Evolutionary conservation across 176 grass and related monocot genomes (phyloP).

Genomic region (Puccinellia tenuiflora): DNA sequence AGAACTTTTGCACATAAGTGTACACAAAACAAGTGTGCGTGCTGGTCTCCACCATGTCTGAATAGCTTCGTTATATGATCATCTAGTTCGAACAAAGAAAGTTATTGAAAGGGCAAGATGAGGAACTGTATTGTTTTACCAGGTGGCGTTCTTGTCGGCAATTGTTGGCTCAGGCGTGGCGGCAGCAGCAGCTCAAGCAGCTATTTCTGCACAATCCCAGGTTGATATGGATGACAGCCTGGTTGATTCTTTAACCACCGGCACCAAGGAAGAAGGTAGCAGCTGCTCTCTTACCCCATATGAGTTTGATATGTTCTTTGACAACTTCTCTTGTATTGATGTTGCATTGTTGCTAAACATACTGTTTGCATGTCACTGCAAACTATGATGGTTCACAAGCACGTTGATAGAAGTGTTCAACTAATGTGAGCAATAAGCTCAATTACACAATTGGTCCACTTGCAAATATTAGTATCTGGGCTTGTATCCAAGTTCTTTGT

Average conservation of each 20-base stretch:
- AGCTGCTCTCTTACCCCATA: conserved; percentile 6
- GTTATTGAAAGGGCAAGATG: neutral
- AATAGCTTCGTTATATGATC: neutral
- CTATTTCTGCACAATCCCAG: conserved; percentile 57
- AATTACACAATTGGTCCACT: neutral
- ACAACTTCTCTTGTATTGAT: conserved; percentile 9
- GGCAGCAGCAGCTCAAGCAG: conserved; percentile 65
- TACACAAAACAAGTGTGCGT: conserved; percentile 12
- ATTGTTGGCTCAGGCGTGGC: conserved; percentile 74
- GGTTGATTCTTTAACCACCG: conserved; percentile 31
- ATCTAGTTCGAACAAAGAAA: neutral
- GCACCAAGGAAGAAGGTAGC: conserved; percentile 57
- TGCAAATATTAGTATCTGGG: neutral
- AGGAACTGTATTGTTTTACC: conserved; percentile 34
- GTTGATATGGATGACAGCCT: conserved; percentile 34
- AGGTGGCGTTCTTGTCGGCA: conserved; percentile 90
- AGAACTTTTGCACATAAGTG: conserved; percentile 2
- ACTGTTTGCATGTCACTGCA: neutral
- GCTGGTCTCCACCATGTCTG: neutral
- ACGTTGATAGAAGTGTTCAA: neutral
- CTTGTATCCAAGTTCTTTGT: neutral
- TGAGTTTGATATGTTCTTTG: neutral
- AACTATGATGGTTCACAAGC: neutral
- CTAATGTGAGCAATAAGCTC: neutral
- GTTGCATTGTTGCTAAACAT: conserved; percentile 4